Evolutionary conservation across 805 yeast genomes (phyloP).

Genomic region (Wickerhamomyces silvicola): DNA sequence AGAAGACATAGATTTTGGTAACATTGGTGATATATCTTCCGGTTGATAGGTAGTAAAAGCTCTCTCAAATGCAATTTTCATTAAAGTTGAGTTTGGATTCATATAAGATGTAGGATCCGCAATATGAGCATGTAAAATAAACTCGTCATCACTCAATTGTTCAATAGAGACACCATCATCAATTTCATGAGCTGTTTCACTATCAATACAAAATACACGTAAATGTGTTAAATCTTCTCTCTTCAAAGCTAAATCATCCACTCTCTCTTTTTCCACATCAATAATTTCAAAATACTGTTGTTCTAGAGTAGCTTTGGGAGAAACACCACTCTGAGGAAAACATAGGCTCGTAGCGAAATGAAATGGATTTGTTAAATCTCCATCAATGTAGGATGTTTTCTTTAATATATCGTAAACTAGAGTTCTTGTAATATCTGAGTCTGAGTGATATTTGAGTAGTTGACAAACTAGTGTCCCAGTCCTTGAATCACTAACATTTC

Average conservation of each 20-base stretch:
- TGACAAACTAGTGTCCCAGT: conserved; percentile 44
- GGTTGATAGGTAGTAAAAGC: conserved; percentile 72
- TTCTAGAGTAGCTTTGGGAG: conserved; percentile 37
- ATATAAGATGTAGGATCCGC: conserved; percentile 83
- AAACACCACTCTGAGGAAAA: conserved; percentile 37
- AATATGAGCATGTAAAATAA: conserved; percentile 59
- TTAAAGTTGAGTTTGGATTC: conserved; percentile 25
- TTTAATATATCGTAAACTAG: conserved; percentile 45
- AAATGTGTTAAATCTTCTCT: conserved; percentile 38
- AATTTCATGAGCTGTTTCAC: conserved; percentile 74
- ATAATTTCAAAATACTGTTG: conserved; percentile 33
- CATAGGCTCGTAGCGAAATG: conserved; percentile 41
- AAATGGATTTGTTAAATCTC: conserved; percentile 36
- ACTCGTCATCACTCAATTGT: conserved; percentile 22
- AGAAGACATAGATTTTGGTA: conserved; percentile 52
- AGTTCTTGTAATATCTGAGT: conserved; percentile 44
- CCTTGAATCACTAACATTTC: conserved; percentile 41
- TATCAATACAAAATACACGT: conserved; percentile 79
- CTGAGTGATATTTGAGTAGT: conserved; percentile 25
- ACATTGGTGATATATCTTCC: conserved; percentile 57
- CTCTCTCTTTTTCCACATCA: conserved; percentile 16
- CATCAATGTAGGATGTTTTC: conserved; percentile 22
- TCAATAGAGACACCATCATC: conserved; percentile 85
- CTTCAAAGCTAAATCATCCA: conserved; percentile 12
- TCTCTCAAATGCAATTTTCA: conserved; percentile 52